These are phyloP conservation scores for Monosporozyma yasuniensis DNA, from an alignment of 805 yeast genomes.

Conservation along the genomic window DNA sequence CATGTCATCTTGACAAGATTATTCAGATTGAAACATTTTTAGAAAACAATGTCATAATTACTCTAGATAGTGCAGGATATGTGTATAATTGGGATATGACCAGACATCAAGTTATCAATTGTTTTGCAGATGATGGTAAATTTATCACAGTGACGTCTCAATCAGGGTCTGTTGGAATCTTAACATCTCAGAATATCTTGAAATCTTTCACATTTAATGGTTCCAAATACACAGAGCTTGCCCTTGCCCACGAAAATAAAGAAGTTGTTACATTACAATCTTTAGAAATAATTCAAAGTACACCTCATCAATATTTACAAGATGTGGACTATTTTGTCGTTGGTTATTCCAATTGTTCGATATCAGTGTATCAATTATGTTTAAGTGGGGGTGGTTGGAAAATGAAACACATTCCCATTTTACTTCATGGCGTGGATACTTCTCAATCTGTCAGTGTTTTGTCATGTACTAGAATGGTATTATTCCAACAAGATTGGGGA, in stretches of 20 bases:
- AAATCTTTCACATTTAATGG: background rate
- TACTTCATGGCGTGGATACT: background rate
- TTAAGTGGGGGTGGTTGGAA: background rate
- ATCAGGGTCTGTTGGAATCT: slow-evolving; percentile 43
- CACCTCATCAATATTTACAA: background rate
- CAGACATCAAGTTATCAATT: slow-evolving; percentile 41
- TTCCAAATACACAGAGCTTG: background rate
- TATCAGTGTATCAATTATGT: slow-evolving; percentile 27
- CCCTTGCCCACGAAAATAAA: background rate
- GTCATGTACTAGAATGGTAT: background rate
- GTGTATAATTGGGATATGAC: slow-evolving; percentile 60
- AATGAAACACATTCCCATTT: background rate
- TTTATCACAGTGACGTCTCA: slow-evolving; percentile 43
- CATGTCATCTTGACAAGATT: slow-evolving; percentile 47
- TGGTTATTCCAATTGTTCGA: slow-evolving; percentile 30
- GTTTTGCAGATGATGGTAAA: slow-evolving; percentile 17
- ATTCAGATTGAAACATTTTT: slow-evolving; percentile 40
- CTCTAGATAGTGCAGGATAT: slow-evolving; percentile 46
- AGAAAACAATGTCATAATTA: slow-evolving; percentile 45
- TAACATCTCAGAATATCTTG: slow-evolving; percentile 9
- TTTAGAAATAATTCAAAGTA: background rate
- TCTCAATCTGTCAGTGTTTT: background rate
- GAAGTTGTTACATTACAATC: background rate
- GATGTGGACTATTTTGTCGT: slow-evolving; percentile 11
- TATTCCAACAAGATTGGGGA: background rate